Conservation (phyloP, 306 rosid species). For the Castanea sativa region DNA sequence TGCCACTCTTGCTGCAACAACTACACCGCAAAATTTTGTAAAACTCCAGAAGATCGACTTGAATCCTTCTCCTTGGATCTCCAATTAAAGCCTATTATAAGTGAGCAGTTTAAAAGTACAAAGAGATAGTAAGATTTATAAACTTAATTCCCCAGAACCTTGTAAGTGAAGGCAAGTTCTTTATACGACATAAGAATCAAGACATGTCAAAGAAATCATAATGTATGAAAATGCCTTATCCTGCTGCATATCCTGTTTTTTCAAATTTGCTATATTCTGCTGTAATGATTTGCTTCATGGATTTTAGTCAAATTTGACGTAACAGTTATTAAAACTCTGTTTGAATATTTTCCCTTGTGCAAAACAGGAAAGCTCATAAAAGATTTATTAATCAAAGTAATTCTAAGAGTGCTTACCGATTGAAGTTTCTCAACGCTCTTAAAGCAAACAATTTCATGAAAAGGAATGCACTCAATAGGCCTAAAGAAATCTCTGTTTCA, state of each 20-base stretch:
- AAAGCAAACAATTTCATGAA: constrained; percentile 77
- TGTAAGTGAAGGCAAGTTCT: not conserved
- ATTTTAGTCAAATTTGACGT: not conserved
- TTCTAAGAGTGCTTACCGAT: constrained; percentile 53
- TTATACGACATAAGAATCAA: not conserved
- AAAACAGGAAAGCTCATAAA: constrained; percentile 6
- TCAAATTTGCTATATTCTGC: not conserved
- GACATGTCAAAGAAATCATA: not conserved
- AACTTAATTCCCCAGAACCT: not conserved
- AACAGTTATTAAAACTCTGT: not conserved
- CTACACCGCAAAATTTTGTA: constrained; percentile 65
- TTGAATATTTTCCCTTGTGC: not conserved
- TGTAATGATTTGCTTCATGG: not conserved
- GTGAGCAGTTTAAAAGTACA: constrained; percentile 14
- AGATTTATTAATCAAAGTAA: constrained; percentile 15
- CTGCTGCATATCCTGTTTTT: not conserved
- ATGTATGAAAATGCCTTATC: not conserved
- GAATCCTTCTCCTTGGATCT: constrained; percentile 87
- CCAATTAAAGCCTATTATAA: constrained; percentile 68
- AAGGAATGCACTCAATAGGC: constrained; percentile 69
- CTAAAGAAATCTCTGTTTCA: constrained; percentile 61
- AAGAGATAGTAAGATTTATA: not conserved
- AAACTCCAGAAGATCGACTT: constrained; percentile 79
- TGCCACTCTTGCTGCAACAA: constrained; percentile 67
- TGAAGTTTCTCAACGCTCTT: constrained; percentile 80